Base-by-base conservation (phyloP, 192 early-diverging fungal species). In the Rhizophagus clarus region DNA sequence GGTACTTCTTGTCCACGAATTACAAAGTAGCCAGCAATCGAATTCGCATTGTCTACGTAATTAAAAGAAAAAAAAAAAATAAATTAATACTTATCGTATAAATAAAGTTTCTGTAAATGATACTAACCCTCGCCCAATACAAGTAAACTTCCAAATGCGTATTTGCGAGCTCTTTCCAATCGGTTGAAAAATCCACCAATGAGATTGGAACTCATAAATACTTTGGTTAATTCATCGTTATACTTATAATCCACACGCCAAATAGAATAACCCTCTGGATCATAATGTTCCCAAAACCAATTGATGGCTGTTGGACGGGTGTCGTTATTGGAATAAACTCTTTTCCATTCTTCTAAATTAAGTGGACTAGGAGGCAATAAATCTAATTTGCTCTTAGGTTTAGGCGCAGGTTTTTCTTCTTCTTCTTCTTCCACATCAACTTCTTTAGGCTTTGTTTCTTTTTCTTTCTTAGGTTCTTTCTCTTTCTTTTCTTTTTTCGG, bases 271-370 rank as follows among this genome's bases (percentile, higher is more conserved):
- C 96, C 96, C 62, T 93, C 84, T 56, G 93, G 82, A 84, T 98
- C 96, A 81, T 84, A 93, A 87, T 97, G 86, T 88, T 95, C 86
- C 97, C 97, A 98, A 87, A 98, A 95, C 94, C 94, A 98, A 85
- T 97, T 88, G 84, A 93, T 87, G 80, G 97, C 97, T 62, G 87
- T 89, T 69, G 93, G 92, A 80, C 88, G 86, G 82, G 95, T 95
- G 70, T 96, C 91, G 88, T 97, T 96, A 93, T 98, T 98, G 72
- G 96, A 97, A 92, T 98, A 98, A 87, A 95, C 92, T 76, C 96
- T 93, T 90, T 98, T 98, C 96, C 97, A 98, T 80, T 93, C 93
- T 77, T 98, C 96, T 67, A 98, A 83, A 81, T 89, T 85, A 87
- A 98, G 93, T 79, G 87, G 82, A 81, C 94, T 92, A 69, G 91